phyloP scores from a whole-genome alignment of 331 rosid genomes.

The Cydonia oblonga region DNA sequence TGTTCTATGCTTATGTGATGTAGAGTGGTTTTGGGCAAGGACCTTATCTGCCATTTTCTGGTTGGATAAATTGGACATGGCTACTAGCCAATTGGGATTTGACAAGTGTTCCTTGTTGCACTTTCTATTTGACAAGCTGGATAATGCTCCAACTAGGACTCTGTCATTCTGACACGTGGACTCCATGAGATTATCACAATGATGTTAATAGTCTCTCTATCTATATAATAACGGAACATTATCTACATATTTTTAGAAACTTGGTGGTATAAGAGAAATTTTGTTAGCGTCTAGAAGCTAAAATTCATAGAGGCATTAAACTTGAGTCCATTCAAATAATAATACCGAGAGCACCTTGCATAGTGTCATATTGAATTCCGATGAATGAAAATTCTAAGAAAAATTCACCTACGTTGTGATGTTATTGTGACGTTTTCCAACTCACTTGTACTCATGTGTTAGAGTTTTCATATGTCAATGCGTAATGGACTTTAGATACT shows the following conservation, averaged over 20 bases:
- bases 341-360: too few species aligned
- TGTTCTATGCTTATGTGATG: slow-evolving; percentile 41
- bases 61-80: slow-evolving; percentile 66
- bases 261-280: too few species aligned
- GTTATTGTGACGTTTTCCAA: too few species aligned
- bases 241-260: not conserved
- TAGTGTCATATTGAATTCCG: too few species aligned
- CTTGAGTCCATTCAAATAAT: accelerated
- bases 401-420: too few species aligned
- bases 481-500: too few species aligned
- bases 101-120: not conserved
- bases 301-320: too few species aligned
- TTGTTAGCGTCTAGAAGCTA: too few species aligned
- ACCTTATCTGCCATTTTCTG: slow-evolving; percentile 61
- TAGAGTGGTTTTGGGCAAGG: slow-evolving; percentile 12
- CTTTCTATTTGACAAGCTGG: slow-evolving; percentile 35
- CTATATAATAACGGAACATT: not conserved
- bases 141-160: slow-evolving; percentile 42
- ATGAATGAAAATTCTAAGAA: too few species aligned
- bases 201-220: not conserved
- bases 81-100: slow-evolving; percentile 24
- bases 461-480: too few species aligned
- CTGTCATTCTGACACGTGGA: slow-evolving; percentile 29
- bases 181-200: not conserved
- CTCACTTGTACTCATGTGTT: too few species aligned